Evolutionary conservation across 1,284 basidiomycete genomes (phyloP).

Genomic region (Fomitopsis palustris): DNA sequence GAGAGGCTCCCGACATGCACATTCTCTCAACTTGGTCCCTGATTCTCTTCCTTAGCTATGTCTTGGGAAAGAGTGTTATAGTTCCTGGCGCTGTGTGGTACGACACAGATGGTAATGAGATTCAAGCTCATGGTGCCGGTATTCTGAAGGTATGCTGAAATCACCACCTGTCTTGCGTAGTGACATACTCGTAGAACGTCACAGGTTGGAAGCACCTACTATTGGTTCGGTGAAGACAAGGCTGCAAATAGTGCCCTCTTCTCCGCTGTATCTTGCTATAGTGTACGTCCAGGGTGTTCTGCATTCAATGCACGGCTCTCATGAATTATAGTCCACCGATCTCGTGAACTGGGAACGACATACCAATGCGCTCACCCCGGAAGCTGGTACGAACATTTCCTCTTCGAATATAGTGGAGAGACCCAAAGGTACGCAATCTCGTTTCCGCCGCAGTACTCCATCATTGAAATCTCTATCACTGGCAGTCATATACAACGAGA

Average conservation of each 20-base stretch:
- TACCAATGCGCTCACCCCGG: constrained; percentile 52
- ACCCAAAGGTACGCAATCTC: constrained; percentile 47
- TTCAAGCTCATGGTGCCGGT: constrained; percentile 63
- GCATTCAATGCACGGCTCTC: not conserved
- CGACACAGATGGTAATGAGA: constrained; percentile 58
- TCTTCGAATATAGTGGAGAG: constrained; percentile 59
- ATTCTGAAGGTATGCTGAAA: constrained; percentile 44
- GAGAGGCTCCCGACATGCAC: not conserved
- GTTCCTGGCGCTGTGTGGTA: constrained; percentile 64
- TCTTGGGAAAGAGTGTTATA: constrained; percentile 2
- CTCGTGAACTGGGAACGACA: constrained; percentile 55
- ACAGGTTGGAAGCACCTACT: constrained; percentile 53
- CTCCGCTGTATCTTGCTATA: constrained; percentile 58
- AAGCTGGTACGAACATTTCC: constrained; percentile 53
- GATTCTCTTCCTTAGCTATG: not conserved
- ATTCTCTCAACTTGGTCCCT: not conserved
- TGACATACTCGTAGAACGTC: not conserved
- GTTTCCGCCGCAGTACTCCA: not conserved
- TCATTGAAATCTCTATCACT: not conserved
- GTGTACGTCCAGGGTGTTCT: constrained; percentile 27
- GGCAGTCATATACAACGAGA: constrained; percentile 51
- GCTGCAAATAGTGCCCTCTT: constrained; percentile 52
- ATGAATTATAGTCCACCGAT: constrained; percentile 42
- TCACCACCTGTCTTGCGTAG: not conserved
- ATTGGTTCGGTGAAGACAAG: constrained; percentile 69